Percentiles rank a stretch among this genome's conserved stretches.
Conservation (phyloP, 163 green algal genomes). For the Chloromonas sp. region DNA sequence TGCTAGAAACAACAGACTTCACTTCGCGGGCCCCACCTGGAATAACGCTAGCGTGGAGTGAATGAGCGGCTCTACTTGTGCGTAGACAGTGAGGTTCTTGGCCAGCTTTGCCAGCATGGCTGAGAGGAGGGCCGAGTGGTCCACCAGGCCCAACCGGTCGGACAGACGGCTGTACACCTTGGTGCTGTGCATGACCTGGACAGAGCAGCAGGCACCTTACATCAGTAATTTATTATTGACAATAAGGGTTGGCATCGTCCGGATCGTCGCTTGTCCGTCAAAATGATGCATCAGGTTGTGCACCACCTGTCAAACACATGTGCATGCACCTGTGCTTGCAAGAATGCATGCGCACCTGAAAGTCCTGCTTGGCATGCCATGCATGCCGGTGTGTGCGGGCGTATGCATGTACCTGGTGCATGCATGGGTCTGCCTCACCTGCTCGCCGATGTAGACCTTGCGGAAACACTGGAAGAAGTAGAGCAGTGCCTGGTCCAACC, state of each 20-base stretch:
- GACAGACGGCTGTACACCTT: slow-evolving; percentile 84
- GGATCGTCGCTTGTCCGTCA: too few species aligned
- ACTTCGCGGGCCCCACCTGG: slow-evolving; percentile 48
- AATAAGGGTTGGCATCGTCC: too few species aligned
- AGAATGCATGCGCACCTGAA: too few species aligned
- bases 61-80: slow-evolving; percentile 75
- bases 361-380: too few species aligned
- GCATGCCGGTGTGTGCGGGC: too few species aligned
- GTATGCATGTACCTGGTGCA: too few species aligned
- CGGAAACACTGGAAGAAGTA: slow-evolving; percentile 95
- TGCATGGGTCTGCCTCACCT: slow-evolving; percentile 41
- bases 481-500: slow-evolving; percentile 86
- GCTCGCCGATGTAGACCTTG: slow-evolving; percentile 94
- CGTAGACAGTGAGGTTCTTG: slow-evolving; percentile 18
- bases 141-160: slow-evolving; percentile 73
- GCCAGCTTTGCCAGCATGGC: slow-evolving; percentile 85
- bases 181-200: slow-evolving; percentile 70
- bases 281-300: too few species aligned
- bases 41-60: slow-evolving; percentile 86
- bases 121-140: slow-evolving; percentile 83
- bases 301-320: too few species aligned
- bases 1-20: too few species aligned
- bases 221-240: too few species aligned
- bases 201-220: not conserved
- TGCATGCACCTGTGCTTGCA: too few species aligned